Evolutionary conservation across 768 basidiomycete species (phyloP), one percentile per base, ranked within the genome.

Genomic region (Hemileccinum impolitum): DNA sequence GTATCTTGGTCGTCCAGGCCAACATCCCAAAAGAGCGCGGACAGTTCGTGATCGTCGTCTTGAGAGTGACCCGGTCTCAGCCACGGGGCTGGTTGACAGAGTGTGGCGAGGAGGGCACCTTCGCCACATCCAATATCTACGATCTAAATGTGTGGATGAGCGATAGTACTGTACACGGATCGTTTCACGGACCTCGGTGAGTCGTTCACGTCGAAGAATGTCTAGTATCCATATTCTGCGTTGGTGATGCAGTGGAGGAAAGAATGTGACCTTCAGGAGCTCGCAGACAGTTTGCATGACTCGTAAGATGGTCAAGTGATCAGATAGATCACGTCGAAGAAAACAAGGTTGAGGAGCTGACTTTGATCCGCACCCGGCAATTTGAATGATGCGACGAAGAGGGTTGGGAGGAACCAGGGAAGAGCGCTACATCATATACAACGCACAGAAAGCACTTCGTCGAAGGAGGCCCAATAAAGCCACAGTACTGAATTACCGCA

Each of bases 51-150:
- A 26, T 57, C 61, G 17, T 54, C 58, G 35, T 62, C 57, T 36
- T 53, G 52, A 18, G 55, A 65, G 55, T 28, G 36, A 25, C 45
- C 38, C 21, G 70, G 66, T n/a, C 71, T 34, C 21, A 85, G 76
- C 80, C 86, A 87, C 1, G 85, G 82, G 1, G 90, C 81, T 0
- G 91, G 85, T 59, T 87, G 83, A 54, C 80, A 79, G 11, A 94
- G 79, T 10, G 82, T 76, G 0, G 73, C 64, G 13, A 94, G 78
- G 8, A 94, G 75, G 34, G 82, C 73, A 18, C 91, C 91, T 66
- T 89, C 82, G 35, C 91, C 91, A 57, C 91, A 94, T 4, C 91
- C 91, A 23, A 91, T 72, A 58, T 94, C 91, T 41, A 92, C 71
- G 7, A 93, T 75, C 89, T 91, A 50, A 18, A 21, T 11, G 19